These are phyloP conservation scores for Ziziphus jujuba DNA, from an alignment of 306 rosid genomes.

Conservation along the genomic window DNA sequence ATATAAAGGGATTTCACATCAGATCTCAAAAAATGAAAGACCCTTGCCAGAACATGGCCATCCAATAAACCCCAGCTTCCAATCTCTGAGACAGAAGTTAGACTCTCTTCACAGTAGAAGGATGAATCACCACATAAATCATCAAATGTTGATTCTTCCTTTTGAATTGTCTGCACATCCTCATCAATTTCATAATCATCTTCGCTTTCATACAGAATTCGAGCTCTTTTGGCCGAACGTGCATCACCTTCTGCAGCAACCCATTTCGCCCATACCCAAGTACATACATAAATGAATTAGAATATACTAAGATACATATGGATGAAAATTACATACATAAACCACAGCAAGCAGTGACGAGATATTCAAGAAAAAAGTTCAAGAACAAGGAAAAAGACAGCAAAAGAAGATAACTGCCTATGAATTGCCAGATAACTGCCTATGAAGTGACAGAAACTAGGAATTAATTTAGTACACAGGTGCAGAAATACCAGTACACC, in stretches of 20 bases:
- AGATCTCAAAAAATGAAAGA: conserved; percentile 77
- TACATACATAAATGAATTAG: background rate
- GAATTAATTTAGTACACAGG: background rate
- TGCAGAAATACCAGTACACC: conserved; percentile 1
- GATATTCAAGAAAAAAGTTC: conserved; percentile 2
- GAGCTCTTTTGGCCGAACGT: conserved; percentile 75
- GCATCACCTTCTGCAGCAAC: conserved; percentile 61
- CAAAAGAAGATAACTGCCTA: background rate
- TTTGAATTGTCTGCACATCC: conserved; percentile 35
- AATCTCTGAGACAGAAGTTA: conserved; percentile 38
- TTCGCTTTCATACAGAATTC: conserved; percentile 66
- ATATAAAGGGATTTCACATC: conserved; percentile 73
- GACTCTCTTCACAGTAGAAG: conserved; percentile 45
- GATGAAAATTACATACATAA: background rate
- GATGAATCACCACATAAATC: conserved; percentile 68
- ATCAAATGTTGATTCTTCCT: conserved; percentile 63
- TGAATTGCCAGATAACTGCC: too few species aligned
- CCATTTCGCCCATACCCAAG: conserved; percentile 24
- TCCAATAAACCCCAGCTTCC: conserved; percentile 78
- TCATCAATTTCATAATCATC: conserved; percentile 69
- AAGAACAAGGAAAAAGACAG: conserved; percentile 13
- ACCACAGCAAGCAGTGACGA: background rate
- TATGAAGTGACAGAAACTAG: background rate
- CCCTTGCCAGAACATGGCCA: conserved; percentile 67
- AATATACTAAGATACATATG: conserved; percentile 8